Base-by-base conservation (phyloP, 768 basidiomycete species). In the Lentinus tigrinus region DNA sequence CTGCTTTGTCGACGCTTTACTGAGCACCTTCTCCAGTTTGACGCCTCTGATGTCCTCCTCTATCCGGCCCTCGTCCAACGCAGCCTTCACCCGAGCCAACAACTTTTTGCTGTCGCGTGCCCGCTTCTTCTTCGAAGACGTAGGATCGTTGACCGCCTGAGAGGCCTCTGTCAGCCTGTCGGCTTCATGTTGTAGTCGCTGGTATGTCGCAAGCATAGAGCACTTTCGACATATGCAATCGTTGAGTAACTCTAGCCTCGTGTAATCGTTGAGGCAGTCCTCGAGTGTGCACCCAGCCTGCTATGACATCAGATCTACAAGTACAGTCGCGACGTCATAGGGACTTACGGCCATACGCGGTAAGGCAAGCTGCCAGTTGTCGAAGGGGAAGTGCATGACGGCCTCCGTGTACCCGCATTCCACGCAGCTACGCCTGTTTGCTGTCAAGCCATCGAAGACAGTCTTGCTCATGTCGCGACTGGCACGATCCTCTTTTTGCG, bases 211-310 rank as follows among this genome's bases (percentile, higher is more conserved):
- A 5, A 85, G 75, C 59, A 98, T 76, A 1, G 94, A 93, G 69
- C 97, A 99, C 60, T 88, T 87, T 21, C 95, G 86, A 73, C 97
- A 99, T 26, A 93, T 85, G 65, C 94, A 96, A 67, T 95, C 95
- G n/a, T 82, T 84, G 46, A 99, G 79, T 36, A 91, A 73, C 69
- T 99, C 97, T 28, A 96, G 79, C 11, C 87, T 81, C 27, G 94
- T 96, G 71, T 95, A 97, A 43, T 96, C 91, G 57, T 83, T 83
- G 11, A 98, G 81, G 65, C 92, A 93, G 48, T 90, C 89, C 71
- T 94, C 88, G 31, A 97, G 73, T 13, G 80, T 78, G 67, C 89
- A 93, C 52, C 75, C 79, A 27, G 82, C 69, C 88, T 92, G 61
- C n/a, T 39, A 43, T 24, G 17, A 40, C 49, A 57, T 47, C 24